phyloP scores from a whole-genome alignment of 768 basidiomycete genomes.

The Austroboletus festivus region DNA sequence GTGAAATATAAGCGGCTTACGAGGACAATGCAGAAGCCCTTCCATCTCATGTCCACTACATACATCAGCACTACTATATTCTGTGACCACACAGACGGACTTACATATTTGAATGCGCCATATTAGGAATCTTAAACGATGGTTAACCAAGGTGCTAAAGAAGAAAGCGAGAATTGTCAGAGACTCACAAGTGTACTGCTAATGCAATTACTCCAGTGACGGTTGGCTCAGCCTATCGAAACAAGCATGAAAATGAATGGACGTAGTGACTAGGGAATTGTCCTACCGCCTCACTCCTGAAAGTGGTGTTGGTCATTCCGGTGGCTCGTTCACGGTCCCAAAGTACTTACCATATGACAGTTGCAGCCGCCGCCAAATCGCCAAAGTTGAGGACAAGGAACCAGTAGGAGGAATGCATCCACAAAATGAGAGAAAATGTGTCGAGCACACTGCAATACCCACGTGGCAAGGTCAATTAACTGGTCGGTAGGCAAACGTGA shows the following conservation, averaged over 20 bases:
- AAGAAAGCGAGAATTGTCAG: background rate
- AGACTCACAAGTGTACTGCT: conserved; percentile 1
- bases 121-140: background rate
- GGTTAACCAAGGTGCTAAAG: background rate
- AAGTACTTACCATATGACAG: background rate
- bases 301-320: background rate
- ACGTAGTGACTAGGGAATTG: background rate
- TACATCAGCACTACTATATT: background rate
- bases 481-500: background rate
- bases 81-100: background rate
- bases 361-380: background rate
- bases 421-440: background rate
- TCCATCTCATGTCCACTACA: conserved; percentile 2
- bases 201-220: conserved; percentile 1
- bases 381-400: background rate
- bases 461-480: too few species aligned
- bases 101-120: conserved; percentile 6
- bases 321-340: background rate
- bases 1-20: background rate
- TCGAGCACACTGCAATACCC: background rate
- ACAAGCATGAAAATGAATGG: background rate
- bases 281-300: background rate
- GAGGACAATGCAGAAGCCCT: background rate
- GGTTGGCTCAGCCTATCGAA: background rate
- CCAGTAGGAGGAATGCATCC: background rate